Percentiles rank a stretch among this genome's conserved stretches.
Conservation (phyloP, 176 grass and related monocot genomes). For the Themeda triandra region DNA sequence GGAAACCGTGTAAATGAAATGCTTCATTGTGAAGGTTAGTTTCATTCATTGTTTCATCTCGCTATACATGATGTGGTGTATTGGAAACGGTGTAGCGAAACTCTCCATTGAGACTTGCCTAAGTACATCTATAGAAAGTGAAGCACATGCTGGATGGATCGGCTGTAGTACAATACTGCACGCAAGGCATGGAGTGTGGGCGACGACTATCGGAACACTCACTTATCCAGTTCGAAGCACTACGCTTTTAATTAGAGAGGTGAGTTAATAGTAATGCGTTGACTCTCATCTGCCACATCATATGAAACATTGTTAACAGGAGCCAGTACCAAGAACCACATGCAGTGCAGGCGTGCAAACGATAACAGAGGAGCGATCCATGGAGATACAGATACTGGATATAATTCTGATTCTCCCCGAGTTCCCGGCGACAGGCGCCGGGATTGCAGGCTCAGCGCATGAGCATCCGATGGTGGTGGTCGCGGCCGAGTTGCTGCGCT, state of each 20-base stretch:
- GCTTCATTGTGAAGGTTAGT: too few species aligned
- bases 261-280: neutral
- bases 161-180: neutral
- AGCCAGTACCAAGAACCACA: too few species aligned
- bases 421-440: slow-evolving; percentile 19
- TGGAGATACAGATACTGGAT: neutral
- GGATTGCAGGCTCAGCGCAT: slow-evolving; percentile 28
- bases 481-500: neutral
- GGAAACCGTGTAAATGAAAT: too few species aligned
- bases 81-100: too few species aligned
- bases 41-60: too few species aligned
- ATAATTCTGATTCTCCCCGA: neutral
- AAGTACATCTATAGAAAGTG: too few species aligned
- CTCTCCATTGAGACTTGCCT: too few species aligned
- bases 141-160: neutral
- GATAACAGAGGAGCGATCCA: neutral
- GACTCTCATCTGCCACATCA: neutral
- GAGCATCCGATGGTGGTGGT: slow-evolving; percentile 32
- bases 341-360: neutral
- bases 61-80: too few species aligned
- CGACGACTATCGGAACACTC: neutral
- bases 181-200: neutral
- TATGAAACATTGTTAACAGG: too few species aligned
- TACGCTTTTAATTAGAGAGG: neutral
- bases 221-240: neutral